Base-by-base conservation (phyloP, 495 filamentous ascomycete species). In the Jackrogersella minutella region DNA sequence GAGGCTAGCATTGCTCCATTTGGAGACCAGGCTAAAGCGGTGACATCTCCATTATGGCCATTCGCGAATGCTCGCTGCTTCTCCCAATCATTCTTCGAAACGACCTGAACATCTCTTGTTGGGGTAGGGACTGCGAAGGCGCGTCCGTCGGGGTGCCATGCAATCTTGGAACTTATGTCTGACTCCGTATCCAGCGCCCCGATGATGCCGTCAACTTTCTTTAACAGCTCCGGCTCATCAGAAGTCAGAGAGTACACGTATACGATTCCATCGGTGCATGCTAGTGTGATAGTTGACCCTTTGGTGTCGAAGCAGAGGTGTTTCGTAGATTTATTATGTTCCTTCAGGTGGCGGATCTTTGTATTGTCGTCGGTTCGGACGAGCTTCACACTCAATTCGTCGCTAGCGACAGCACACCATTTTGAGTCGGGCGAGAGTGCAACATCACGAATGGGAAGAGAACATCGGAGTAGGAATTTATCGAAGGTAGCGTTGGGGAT, bases 351-450 rank as follows among this genome's bases (percentile, higher is more conserved):
- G 62, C 90, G 83, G 31, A 93, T 76, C 47, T 87, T 84, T 31
- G 77, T 87, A 78, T 88, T 93, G 72, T 97, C 91, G 41, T 90
- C 81, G 26, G 88, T 85, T 68, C 88, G 90, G 58, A 98, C 92
- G 34, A 99, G 82, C 70, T 94, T 96, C 33, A 97, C 92, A 0
- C 88, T 89, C 31, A 96, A 82, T 73, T 99, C 95, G 78, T 99
- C 96, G 85, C 93, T 97, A 28, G 96, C 91, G n/a, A 98, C 91
- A 34, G 95, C 95, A 47, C 85, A 89, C 96, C 93, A 98, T 71
- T 90, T 86, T 0, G 86, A 85, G 75, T 99, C 92, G 5, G 86
- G 88, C 3, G 92, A 93, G 13, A 98, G 78, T 1, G 89, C 89
- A 59, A 99, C 82, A 71, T 97, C 93, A 72, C 95, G 84, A 11